Percentiles rank a stretch among this genome's conserved stretches.
Evolutionary conservation across 768 basidiomycete genomes (phyloP).

Genomic region (Amanita subjunquillea): DNA sequence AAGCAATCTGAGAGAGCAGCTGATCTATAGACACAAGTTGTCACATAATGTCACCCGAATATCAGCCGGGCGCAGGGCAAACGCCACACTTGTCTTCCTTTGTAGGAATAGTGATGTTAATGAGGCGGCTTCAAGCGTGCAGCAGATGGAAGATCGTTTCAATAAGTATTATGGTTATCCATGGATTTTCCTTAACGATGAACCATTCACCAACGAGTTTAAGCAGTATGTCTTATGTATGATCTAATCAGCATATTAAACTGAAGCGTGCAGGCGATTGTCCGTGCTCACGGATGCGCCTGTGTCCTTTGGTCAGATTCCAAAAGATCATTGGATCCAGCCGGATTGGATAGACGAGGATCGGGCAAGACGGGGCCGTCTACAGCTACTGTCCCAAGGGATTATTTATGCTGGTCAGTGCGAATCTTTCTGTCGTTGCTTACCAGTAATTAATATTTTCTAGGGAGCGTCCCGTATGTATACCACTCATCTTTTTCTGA

Average conservation of each 20-base stretch:
- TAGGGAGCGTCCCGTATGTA: slow-evolving; percentile 66
- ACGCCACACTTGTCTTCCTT: slow-evolving; percentile 77
- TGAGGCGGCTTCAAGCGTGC: slow-evolving; percentile 45
- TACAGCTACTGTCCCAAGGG: slow-evolving; percentile 50
- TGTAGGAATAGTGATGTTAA: slow-evolving; percentile 43
- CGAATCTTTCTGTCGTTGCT: background rate
- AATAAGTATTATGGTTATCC: slow-evolving; percentile 70
- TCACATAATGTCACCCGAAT: background rate
- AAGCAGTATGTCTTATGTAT: slow-evolving; percentile 33
- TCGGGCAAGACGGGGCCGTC: slow-evolving; percentile 46
- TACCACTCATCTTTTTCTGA: background rate
- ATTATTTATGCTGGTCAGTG: slow-evolving; percentile 51
- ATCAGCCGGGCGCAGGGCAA: slow-evolving; percentile 30
- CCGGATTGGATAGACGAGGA: slow-evolving; percentile 74
- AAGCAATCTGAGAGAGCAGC: slow-evolving; percentile 23
- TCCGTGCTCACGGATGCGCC: slow-evolving; percentile 45
- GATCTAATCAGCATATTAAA: background rate
- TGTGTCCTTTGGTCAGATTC: slow-evolving; percentile 64
- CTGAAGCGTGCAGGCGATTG: slow-evolving; percentile 28
- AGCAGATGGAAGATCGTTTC: slow-evolving; percentile 74
- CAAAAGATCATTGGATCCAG: slow-evolving; percentile 68
- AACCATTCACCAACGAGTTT: slow-evolving; percentile 64
- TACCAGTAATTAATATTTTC: slow-evolving; percentile 5
- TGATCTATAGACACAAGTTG: slow-evolving; percentile 2
- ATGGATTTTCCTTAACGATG: slow-evolving; percentile 81